phyloP scores from a whole-genome alignment of 2,329 filamentous ascomycete genomes.

The Amesomyces nigricolor region DNA sequence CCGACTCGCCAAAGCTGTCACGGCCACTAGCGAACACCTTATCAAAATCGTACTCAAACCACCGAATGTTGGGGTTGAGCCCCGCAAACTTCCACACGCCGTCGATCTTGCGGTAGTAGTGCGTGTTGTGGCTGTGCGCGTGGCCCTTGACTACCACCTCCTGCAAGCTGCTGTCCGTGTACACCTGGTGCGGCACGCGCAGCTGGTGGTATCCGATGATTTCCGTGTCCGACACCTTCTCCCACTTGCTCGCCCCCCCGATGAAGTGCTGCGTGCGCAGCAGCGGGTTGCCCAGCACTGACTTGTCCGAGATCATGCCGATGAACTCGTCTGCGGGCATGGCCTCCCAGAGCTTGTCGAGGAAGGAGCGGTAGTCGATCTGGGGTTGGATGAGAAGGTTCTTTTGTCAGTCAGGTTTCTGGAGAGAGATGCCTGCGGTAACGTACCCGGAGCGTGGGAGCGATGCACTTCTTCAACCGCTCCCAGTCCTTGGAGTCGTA shows the following conservation, averaged over 20 bases:
- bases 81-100: constrained; percentile 59
- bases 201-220: constrained; percentile 57
- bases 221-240: constrained; percentile 52
- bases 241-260: constrained; percentile 50
- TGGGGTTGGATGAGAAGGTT: constrained; percentile 26
- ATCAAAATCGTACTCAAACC: constrained; percentile 54
- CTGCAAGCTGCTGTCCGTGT: constrained; percentile 44
- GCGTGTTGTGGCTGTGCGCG: constrained; percentile 51
- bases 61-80: constrained; percentile 49
- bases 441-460: constrained; percentile 49
- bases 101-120: constrained; percentile 52
- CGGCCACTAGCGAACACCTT: constrained; percentile 44
- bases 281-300: constrained; percentile 55
- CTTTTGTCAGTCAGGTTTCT: constrained; percentile 5
- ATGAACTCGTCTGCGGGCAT: constrained; percentile 59
- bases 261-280: constrained; percentile 62
- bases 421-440: background rate
- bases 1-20: constrained; percentile 33
- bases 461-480: constrained; percentile 54
- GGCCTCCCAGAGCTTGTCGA: constrained; percentile 54
- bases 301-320: constrained; percentile 50
- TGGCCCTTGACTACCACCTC: constrained; percentile 54
- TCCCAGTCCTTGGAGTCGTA: constrained; percentile 63
- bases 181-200: constrained; percentile 57
- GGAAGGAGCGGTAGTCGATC: constrained; percentile 66